Base-by-base conservation (phyloP, 176 grass and related monocot species). In the Saccharum spontaneum region DNA sequence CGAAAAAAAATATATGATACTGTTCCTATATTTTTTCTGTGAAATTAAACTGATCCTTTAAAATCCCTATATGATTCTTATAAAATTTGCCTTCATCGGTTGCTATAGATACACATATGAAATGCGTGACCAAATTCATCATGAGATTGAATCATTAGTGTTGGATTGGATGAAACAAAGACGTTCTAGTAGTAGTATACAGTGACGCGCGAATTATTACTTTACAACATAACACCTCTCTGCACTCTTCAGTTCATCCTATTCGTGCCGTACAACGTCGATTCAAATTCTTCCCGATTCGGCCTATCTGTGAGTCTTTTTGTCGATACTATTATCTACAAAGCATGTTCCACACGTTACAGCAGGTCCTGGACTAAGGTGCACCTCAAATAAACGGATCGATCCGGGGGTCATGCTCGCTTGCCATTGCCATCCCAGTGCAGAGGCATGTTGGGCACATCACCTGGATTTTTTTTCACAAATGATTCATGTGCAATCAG, bases 391-490 rank as follows among this genome's bases (percentile, higher is more conserved):
- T 94, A 4, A 99, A 99, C 15, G 97, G 97, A 73, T 96, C 97
- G 26, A 99, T 99, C 73, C 97, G 93, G 34, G 90, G 97, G 46
- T 99, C 97, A 61, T 99, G 97, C 79, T 99, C 97, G 31, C 97
- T 99, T 26, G 97, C 97, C 97, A 99, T 99, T 52, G 97, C 94
- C 97, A 99, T 99, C 50, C 97, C 97, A 5, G 97, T 99, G 88
- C 97, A 99, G 33, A 99, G 94, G 76, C 97, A 99, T 79, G 97
- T 99, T 41, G 97, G 97, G 31, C 93, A 99, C 97, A 99, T 99
- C 24, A 99, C 97, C 97, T 99, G 90, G n/a, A 94, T 79, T 79
- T 82, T 41, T 79, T 85, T 28, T 24, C 28, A 9, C 23, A 34
- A 61, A 45, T 49, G 17, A 79, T 57, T 59, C 15, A 24, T 82